phyloP scores from a whole-genome alignment of 441 rosid genomes.

The Capsella rubella region DNA sequence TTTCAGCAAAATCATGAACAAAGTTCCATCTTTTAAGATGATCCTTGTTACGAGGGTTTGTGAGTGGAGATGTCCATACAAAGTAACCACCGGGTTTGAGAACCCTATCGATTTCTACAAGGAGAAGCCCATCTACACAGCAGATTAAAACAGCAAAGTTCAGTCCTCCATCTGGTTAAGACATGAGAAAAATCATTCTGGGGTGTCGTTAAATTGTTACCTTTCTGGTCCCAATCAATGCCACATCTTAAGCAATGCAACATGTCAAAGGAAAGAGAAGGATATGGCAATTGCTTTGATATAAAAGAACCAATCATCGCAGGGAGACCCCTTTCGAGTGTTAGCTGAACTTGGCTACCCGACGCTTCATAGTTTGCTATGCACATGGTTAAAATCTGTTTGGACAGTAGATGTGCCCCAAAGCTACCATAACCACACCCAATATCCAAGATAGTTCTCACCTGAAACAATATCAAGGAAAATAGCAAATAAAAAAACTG shows the following conservation, averaged over 20 bases:
- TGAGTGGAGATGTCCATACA: conserved; percentile 93
- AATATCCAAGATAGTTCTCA: conserved; percentile 90
- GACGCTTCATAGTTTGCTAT: conserved; percentile 95
- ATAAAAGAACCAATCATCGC: conserved; percentile 93
- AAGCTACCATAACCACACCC: conserved; percentile 99
- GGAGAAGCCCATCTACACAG: conserved; percentile 74
- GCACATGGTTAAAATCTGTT: conserved; percentile 91
- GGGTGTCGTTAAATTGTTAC: conserved; percentile 47
- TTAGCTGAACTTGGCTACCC: conserved; percentile 98
- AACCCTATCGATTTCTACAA: conserved; percentile 85
- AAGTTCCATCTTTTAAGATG: conserved; percentile 76
- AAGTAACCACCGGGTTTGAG: conserved; percentile 92
- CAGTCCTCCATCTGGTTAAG: not conserved
- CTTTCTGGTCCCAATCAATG: conserved; percentile 94
- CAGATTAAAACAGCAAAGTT: conserved; percentile 18
- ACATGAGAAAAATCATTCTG: not conserved
- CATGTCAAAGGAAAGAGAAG: conserved; percentile 99
- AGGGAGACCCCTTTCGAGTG: conserved; percentile 98
- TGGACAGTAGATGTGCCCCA: conserved; percentile 94
- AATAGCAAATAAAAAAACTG: conserved; percentile 18
- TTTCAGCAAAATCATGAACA: conserved; percentile 70
- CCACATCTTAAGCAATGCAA: conserved; percentile 95
- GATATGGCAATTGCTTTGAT: conserved; percentile 87
- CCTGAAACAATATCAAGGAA: conserved; percentile 55
- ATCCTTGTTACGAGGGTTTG: conserved; percentile 72